Evolutionary conservation across 345 rosid genomes (phyloP), one percentile per base, ranked within the genome.

Genomic region (Corchorus capsularis): DNA sequence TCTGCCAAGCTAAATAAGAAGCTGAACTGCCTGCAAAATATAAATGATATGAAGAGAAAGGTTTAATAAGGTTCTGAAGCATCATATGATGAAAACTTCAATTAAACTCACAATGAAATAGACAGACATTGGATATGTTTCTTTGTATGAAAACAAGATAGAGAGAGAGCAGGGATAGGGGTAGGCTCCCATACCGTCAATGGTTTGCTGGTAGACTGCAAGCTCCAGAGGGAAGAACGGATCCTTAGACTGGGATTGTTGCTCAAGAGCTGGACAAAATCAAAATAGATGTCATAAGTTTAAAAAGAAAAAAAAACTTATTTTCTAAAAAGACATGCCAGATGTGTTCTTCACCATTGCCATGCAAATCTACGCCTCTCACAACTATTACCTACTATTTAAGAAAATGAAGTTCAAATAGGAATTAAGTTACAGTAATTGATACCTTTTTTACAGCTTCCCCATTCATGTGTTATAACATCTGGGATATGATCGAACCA

Each of bases 401-500:
- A 72, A n/a, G 49, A 57, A 61, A 73, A 49, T 75, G 47, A 12
- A 50, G 55, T 69, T 62, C 71, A 62, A 63, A 52, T 14, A 76
- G 41, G 71, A 20, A 75, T 17, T 46, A 7, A 49, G 49, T 57
- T 45, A 39, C 41, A 3, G 41, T 34, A 39, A 66, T 62, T 13
- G 52, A 56, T 83, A 86, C 90, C 89, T 85, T 71, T 70, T 75
- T 79, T 82, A 75, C 90, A 85, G 77, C 81, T 88, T 49, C 76
- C 83, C 90, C 87, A 86, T 77, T 85, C 89, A 72, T 76, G 69
- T 76, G 60, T 79, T 53, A 86, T 49, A 47, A 88, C 79, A 67
- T 84, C 85, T 68, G 79, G 83, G 77, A 85, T 82, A 80, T 79
- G 77, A 76, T 85, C 92, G 80, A 86, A 87, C 94, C 94, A 89